Percentiles rank a stretch among this genome's conserved stretches.
These are phyloP conservation scores for Urostyla sp. DNA, from an alignment of 73 alveolate genomes.

Conservation along the genomic window DNA sequence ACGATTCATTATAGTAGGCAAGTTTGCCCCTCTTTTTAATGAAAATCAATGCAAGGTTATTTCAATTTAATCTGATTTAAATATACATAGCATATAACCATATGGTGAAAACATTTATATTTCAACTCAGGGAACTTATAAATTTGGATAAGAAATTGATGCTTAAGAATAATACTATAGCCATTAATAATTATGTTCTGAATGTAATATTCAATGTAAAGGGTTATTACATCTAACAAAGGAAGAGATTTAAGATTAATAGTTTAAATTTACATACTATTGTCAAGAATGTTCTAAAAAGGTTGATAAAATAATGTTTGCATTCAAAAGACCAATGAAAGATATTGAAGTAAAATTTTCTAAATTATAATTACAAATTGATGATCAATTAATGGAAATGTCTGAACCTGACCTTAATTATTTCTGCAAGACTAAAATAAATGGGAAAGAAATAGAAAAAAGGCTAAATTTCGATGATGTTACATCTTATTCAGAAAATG, in stretches of 20 bases:
- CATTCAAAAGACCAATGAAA: constrained; percentile 53
- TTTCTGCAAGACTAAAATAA: background rate
- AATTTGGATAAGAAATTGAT: background rate
- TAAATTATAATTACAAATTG: too few species aligned
- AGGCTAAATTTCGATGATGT: background rate
- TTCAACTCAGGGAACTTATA: constrained; percentile 11
- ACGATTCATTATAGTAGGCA: constrained; percentile 15
- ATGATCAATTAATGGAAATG: too few species aligned
- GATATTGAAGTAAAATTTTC: constrained; percentile 22
- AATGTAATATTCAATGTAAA: constrained; percentile 1
- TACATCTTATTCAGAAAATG: background rate
- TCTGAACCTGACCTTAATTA: background rate
- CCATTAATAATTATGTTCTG: constrained; percentile 5
- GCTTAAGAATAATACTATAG: background rate
- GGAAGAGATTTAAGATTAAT: background rate
- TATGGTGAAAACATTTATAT: constrained; percentile 30
- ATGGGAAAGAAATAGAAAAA: constrained; percentile 12
- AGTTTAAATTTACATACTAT: constrained; percentile 14
- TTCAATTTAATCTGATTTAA: background rate
- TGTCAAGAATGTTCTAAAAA: constrained; percentile 26
- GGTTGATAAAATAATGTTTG: constrained; percentile 19
- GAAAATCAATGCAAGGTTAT: background rate
- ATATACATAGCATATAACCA: constrained; percentile 26
- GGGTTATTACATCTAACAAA: constrained; percentile 59
- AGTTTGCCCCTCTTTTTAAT: constrained; percentile 4